A percentile compares a stretch with the other conserved stretches of the same genome.
phyloP scores from a whole-genome alignment of 1,284 basidiomycete species.

The Macrocystidia cucumis region DNA sequence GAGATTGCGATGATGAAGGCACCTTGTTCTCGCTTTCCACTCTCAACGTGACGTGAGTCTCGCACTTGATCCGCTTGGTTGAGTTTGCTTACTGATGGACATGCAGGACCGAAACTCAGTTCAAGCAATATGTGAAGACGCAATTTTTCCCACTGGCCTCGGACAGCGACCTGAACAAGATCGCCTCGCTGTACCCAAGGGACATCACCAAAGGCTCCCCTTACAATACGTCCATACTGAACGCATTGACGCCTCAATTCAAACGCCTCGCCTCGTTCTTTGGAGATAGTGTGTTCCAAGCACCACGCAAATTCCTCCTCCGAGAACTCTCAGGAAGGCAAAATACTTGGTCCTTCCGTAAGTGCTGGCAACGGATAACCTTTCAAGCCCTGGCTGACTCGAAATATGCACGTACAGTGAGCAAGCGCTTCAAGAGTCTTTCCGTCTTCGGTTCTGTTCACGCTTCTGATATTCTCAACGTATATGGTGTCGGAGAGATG shows the following conservation, averaged over 20 bases:
- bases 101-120: conserved; percentile 25
- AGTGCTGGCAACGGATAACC: conserved; percentile 18
- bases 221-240: conserved; percentile 35
- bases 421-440: no score
- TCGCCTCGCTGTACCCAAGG: conserved; percentile 32
- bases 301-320: conserved; percentile 43
- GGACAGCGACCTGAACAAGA: conserved; percentile 18
- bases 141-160: conserved; percentile 24
- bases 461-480: conserved; percentile 29
- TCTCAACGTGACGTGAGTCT: conserved; percentile 33
- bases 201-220: conserved; percentile 42
- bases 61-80: no score
- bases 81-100: no score
- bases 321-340: conserved; percentile 32
- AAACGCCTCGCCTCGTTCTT: conserved; percentile 44
- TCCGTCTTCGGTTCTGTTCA: conserved; percentile 22
- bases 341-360: conserved; percentile 40
- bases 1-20: conserved; percentile 3
- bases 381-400: conserved; percentile 1
- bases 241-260: conserved; percentile 40
- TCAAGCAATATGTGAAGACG: conserved; percentile 26
- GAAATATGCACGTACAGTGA: no score
- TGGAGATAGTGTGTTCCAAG: conserved; percentile 49
- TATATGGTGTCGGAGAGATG: conserved; percentile 29
- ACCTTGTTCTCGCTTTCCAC: conserved; percentile 38